These are phyloP conservation scores for Delonix regia DNA, from an alignment of 306 rosid species.

Conservation along the genomic window DNA sequence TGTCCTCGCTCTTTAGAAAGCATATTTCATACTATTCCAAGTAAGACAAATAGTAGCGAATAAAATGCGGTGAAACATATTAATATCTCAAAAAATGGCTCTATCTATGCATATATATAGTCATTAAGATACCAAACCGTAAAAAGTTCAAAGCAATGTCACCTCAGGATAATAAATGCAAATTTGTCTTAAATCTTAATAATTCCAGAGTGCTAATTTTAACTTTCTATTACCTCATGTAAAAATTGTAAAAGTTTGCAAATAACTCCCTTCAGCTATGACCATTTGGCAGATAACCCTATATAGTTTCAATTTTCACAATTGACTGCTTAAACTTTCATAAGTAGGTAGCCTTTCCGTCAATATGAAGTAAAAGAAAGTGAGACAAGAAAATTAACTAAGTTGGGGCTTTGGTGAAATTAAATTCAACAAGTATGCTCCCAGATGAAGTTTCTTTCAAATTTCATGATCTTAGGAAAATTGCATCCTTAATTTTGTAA, in stretches of 20 bases:
- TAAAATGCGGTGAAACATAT: neutral
- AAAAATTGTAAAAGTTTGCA: neutral
- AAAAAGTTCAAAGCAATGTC: neutral
- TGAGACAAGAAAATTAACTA: neutral
- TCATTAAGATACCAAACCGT: neutral
- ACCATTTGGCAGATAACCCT: neutral
- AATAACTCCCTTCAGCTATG: neutral
- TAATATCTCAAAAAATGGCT: neutral
- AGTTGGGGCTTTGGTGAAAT: neutral
- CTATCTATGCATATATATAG: neutral
- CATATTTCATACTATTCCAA: neutral
- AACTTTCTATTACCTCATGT: neutral
- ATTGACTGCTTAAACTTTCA: neutral
- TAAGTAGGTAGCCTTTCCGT: neutral
- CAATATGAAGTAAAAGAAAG: neutral
- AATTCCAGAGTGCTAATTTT: neutral
- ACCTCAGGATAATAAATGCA: slow-evolving; percentile 24
- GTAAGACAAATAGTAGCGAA: neutral
- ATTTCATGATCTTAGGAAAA: neutral
- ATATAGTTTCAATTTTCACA: neutral
- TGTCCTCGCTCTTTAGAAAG: neutral
- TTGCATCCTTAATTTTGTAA: neutral
- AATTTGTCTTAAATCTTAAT: slow-evolving; percentile 11
- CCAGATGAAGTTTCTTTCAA: neutral
- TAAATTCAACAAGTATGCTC: neutral